Conservation (phyloP, 345 rosid genomes). For the Linum trigynum region DNA sequence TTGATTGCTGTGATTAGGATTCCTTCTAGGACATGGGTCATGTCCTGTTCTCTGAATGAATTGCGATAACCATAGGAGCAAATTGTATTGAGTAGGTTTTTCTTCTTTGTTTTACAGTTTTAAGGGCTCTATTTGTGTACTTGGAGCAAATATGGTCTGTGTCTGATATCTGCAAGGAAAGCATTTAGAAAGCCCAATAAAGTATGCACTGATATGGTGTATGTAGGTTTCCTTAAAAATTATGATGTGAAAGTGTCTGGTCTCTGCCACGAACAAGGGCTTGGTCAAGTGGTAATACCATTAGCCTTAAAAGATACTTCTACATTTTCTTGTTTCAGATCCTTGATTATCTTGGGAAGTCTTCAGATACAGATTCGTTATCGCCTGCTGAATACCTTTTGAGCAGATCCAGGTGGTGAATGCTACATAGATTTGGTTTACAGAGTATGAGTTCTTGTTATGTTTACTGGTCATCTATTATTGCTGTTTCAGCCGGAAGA, state of each 20-base stretch:
- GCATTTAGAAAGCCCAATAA: neutral
- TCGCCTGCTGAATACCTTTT: slow-evolving; percentile 67
- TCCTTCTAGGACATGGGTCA: neutral
- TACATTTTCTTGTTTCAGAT: slow-evolving; percentile 37
- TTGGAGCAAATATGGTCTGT: neutral
- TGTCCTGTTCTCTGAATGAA: neutral
- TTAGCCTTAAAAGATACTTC: neutral
- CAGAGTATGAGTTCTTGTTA: neutral
- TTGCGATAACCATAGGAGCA: neutral
- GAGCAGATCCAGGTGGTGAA: slow-evolving; percentile 79
- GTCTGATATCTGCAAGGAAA: neutral
- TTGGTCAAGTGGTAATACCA: too few species aligned
- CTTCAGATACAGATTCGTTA: slow-evolving; percentile 68
- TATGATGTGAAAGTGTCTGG: neutral
- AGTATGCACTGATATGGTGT: neutral
- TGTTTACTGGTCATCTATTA: slow-evolving; percentile 19
- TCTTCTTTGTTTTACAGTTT: too few species aligned
- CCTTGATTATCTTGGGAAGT: slow-evolving; percentile 76
- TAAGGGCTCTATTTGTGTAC: neutral
- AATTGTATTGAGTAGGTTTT: neutral
- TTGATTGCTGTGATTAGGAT: neutral
- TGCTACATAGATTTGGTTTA: slow-evolving; percentile 12
- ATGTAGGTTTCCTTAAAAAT: neutral
- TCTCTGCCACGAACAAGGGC: too few species aligned
- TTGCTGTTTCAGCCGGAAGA: slow-evolving; percentile 73